Evolutionary conservation across 2,329 filamentous ascomycete genomes (phyloP).

Genomic region (Diaporthe vexans): DNA sequence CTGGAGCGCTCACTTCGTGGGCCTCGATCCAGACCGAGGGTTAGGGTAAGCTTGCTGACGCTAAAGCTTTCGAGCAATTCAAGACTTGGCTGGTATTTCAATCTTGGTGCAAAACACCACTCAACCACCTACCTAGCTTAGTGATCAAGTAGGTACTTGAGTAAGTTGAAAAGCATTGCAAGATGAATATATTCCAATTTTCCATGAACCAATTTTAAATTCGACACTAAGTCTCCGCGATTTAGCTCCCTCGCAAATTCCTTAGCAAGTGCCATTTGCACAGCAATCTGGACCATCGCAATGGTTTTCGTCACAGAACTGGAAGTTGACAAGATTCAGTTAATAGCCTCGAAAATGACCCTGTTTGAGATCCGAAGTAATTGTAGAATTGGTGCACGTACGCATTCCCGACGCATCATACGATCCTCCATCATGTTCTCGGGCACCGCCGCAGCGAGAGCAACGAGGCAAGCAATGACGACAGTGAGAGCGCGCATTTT

Average conservation of each 20-base stretch:
- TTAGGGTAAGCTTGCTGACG: background rate
- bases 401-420: slow-evolving; percentile 21
- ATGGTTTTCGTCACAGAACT: slow-evolving; percentile 21
- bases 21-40: background rate
- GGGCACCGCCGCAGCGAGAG: slow-evolving; percentile 15
- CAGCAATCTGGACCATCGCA: slow-evolving; percentile 22
- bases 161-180: background rate
- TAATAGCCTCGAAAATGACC: background rate
- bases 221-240: too few relatives aligned
- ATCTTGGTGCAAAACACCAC: background rate
- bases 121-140: too few relatives aligned
- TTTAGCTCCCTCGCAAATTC: background rate
- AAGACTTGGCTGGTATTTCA: background rate
- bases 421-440: slow-evolving; percentile 29
- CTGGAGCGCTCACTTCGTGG: background rate
- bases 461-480: slow-evolving; percentile 17
- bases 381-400: background rate
- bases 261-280: slow-evolving; percentile 24
- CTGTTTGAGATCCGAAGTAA: background rate
- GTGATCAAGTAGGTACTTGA: background rate
- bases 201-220: background rate
- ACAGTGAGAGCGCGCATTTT: slow-evolving; percentile 11
- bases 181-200: background rate
- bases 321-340: background rate
- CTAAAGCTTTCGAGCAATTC: background rate